Conservation (phyloP, 1,284 basidiomycete species). For the Melanopsichium pennsylvanicum region DNA sequence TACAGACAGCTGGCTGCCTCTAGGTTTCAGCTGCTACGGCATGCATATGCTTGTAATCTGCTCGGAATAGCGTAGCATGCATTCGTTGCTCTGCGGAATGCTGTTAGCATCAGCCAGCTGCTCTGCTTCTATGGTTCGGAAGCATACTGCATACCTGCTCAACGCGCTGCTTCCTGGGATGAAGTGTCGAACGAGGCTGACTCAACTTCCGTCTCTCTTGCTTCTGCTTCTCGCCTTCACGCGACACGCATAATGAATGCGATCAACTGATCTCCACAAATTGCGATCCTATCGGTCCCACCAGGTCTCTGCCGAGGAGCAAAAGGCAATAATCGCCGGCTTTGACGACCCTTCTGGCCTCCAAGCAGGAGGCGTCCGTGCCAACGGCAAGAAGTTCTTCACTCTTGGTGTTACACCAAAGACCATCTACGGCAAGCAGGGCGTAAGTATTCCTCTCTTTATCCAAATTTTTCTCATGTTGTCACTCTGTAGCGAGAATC, state of each 20-base stretch:
- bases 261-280: neutral
- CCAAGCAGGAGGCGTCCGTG: slow-evolving; percentile 73
- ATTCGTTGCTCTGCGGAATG: no score
- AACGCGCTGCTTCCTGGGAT: no score
- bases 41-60: no score
- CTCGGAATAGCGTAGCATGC: no score
- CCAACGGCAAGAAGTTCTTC: slow-evolving; percentile 83
- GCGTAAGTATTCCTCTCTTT: slow-evolving; percentile 69
- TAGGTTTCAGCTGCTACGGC: no score
- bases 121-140: no score
- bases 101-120: no score
- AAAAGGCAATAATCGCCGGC: slow-evolving; percentile 73
- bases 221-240: no score
- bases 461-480: neutral
- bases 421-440: slow-evolving; percentile 82
- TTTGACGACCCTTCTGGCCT: slow-evolving; percentile 69
- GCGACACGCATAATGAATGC: neutral
- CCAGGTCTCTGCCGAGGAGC: slow-evolving; percentile 79
- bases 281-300: neutral
- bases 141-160: no score
- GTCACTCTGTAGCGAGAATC: neutral
- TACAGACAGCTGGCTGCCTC: no score
- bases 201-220: no score
- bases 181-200: no score
- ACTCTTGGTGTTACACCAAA: slow-evolving; percentile 72